Percentiles rank a stretch among this genome's conserved stretches.
Conservation (phyloP, 2,329 filamentous ascomycete species). For the Curvularia eragrostidis region DNA sequence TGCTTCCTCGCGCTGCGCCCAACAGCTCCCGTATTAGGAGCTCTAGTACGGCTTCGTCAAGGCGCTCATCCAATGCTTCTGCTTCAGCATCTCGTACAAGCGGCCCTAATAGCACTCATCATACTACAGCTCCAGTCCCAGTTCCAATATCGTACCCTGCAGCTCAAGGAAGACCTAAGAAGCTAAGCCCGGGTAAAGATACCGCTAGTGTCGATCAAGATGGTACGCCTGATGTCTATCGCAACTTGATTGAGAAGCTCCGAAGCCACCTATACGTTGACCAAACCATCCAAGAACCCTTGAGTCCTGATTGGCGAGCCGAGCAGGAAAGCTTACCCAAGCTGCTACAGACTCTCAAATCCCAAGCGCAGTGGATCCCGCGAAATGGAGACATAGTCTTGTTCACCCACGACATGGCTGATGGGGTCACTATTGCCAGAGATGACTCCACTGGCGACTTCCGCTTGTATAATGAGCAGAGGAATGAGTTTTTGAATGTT, state of each 20-base stretch:
- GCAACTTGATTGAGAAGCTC: constrained; percentile 58
- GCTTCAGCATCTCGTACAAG: background rate
- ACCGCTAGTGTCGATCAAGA: constrained; percentile 55
- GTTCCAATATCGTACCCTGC: background rate
- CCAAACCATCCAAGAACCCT: constrained; percentile 55
- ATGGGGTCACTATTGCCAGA: constrained; percentile 39
- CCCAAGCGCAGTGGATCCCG: constrained; percentile 60
- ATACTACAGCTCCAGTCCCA: background rate
- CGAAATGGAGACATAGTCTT: constrained; percentile 65
- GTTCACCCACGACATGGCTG: constrained; percentile 51
- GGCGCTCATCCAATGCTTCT: background rate
- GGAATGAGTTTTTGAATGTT: constrained; percentile 41
- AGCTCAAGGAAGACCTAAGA: constrained; percentile 29
- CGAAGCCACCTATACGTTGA: constrained; percentile 52
- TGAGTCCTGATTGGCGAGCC: constrained; percentile 64
- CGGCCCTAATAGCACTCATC: background rate
- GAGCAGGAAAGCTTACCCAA: constrained; percentile 54
- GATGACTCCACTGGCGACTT: constrained; percentile 33
- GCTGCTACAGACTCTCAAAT: constrained; percentile 51
- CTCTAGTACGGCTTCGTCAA: constrained; percentile 18
- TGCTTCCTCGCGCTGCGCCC: constrained; percentile 23
- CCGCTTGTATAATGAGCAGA: constrained; percentile 29
- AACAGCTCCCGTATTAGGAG: constrained; percentile 9
- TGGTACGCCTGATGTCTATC: constrained; percentile 62
- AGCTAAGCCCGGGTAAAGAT: constrained; percentile 29